phyloP scores from a whole-genome alignment of 176 grass and related monocot species.

The Ensete ventricosum region DNA sequence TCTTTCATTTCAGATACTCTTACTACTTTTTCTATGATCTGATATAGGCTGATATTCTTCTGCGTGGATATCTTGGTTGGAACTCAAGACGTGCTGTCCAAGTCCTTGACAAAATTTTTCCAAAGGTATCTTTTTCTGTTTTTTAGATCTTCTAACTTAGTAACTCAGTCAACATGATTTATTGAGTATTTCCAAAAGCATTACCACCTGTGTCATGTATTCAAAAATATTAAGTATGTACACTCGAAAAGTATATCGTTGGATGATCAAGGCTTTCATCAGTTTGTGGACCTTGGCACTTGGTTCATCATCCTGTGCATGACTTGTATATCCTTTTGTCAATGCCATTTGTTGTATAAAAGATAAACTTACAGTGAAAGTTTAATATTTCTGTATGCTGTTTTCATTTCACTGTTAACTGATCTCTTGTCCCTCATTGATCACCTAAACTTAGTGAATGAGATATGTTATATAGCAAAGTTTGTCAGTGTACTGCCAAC shows the following conservation, averaged over 20 bases:
- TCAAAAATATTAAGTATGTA: neutral
- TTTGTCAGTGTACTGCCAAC: neutral
- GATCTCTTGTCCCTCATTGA: too few relatives aligned
- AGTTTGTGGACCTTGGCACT: neutral
- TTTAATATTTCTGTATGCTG: too few relatives aligned
- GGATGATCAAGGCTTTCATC: neutral
- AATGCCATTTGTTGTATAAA: neutral
- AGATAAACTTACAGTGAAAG: neutral
- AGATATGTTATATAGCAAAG: neutral
- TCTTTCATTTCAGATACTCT: neutral
- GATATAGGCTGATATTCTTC: constrained; percentile 68
- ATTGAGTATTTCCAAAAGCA: neutral
- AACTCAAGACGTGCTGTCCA: constrained; percentile 79
- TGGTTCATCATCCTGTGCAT: neutral
- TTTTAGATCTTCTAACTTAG: neutral
- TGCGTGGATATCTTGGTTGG: constrained; percentile 79
- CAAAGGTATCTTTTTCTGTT: constrained; percentile 36
- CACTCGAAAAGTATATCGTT: neutral
- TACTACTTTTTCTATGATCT: neutral
- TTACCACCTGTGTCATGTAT: neutral
- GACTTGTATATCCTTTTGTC: neutral
- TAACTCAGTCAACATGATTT: neutral
- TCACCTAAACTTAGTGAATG: too few relatives aligned
- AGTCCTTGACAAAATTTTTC: constrained; percentile 74
- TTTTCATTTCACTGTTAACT: too few relatives aligned